phyloP scores from a whole-genome alignment of 2,329 filamentous ascomycete species.

The Leptographium radiaticola region DNA sequence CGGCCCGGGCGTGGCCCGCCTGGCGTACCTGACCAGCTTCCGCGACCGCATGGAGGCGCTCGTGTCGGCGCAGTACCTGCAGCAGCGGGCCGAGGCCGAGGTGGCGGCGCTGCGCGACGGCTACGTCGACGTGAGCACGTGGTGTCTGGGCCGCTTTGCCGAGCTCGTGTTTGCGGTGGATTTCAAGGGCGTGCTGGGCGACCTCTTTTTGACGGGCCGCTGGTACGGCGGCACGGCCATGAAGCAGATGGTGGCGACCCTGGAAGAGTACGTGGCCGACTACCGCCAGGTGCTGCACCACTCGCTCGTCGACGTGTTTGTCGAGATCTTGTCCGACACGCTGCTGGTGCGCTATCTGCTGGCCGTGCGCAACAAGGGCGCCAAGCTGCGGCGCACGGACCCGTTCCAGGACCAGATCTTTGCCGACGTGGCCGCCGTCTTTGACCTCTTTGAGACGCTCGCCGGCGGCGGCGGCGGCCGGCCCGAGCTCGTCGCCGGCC shows the following conservation, averaged over 20 bases:
- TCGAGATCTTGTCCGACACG: constrained; percentile 87
- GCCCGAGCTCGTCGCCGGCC: constrained; percentile 53
- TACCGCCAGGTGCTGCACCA: constrained; percentile 76
- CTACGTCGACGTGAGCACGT: constrained; percentile 89
- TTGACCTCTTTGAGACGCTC: constrained; percentile 70
- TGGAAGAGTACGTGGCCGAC: constrained; percentile 88
- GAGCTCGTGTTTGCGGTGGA: constrained; percentile 81
- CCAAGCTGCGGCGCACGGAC: constrained; percentile 75
- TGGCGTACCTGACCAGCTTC: constrained; percentile 80
- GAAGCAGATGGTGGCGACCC: constrained; percentile 87
- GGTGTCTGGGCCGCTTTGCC: constrained; percentile 81
- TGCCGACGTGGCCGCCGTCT: constrained; percentile 81
- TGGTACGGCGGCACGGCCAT: constrained; percentile 81
- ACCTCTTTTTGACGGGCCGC: constrained; percentile 69
- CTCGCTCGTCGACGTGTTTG: constrained; percentile 77
- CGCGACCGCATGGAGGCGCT: constrained; percentile 68
- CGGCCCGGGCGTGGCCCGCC: constrained; percentile 23
- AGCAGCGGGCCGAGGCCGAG: constrained; percentile 58
- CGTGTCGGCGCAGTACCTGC: constrained; percentile 66
- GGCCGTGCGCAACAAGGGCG: constrained; percentile 76
- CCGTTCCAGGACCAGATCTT: constrained; percentile 88
- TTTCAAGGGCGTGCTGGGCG: constrained; percentile 68
- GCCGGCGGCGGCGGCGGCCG: constrained; percentile 25
- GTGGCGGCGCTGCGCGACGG: constrained; percentile 68
- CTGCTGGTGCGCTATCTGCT: constrained; percentile 76